Conservation (phyloP, 371 early-diverging fungal species). For the Mucor racemosus region DNA sequence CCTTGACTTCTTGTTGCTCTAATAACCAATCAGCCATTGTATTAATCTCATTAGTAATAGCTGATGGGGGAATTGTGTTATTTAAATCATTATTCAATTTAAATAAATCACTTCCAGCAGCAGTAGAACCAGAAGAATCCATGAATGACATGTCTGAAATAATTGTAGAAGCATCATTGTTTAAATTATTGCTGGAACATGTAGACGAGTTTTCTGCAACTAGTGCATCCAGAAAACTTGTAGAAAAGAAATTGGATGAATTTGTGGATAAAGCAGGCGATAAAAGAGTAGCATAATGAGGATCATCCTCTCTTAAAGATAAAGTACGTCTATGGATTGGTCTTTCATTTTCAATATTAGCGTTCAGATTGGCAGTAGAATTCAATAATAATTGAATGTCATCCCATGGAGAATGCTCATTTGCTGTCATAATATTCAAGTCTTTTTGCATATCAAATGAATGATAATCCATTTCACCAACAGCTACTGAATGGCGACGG, state of each 20-base stretch:
- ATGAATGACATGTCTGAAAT: constrained; percentile 42
- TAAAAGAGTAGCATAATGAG: constrained; percentile 15
- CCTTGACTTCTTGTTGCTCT: constrained; percentile 24
- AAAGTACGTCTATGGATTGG: constrained; percentile 34
- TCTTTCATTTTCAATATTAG: background rate
- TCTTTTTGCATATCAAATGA: constrained; percentile 24
- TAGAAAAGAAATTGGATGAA: constrained; percentile 64
- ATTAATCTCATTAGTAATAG: constrained; percentile 26
- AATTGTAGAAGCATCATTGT: constrained; percentile 4
- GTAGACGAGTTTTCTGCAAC: constrained; percentile 34
- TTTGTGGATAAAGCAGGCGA: constrained; percentile 50
- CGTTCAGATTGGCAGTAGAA: constrained; percentile 10
- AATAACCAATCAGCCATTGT: constrained; percentile 30
- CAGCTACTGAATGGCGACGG: constrained; percentile 26
- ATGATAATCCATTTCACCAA: constrained; percentile 30
- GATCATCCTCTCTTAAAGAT: constrained; percentile 41
- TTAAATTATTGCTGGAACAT: background rate
- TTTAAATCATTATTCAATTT: constrained; percentile 2
- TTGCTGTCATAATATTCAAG: constrained; percentile 7
- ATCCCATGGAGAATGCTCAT: constrained; percentile 21
- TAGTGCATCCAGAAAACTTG: constrained; percentile 64
- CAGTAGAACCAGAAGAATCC: constrained; percentile 32
- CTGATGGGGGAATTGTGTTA: constrained; percentile 16
- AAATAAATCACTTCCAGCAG: constrained; percentile 17
- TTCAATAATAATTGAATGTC: constrained; percentile 21